A percentile compares a stretch with the other conserved stretches of the same genome.
These are phyloP conservation scores for Rosa rugosa DNA, from an alignment of 306 rosid genomes.

Conservation along the genomic window DNA sequence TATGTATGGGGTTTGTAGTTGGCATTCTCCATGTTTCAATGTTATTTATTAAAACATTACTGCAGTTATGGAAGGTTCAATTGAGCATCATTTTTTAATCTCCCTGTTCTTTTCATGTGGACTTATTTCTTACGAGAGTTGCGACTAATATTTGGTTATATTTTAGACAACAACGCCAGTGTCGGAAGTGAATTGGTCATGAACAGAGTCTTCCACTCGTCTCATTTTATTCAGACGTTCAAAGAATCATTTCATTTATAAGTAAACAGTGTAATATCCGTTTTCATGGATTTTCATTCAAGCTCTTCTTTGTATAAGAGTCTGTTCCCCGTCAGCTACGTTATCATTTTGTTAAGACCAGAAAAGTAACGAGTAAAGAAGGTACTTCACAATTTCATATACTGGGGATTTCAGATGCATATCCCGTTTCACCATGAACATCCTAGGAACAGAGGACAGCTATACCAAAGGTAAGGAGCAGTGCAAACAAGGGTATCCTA, in stretches of 20 bases:
- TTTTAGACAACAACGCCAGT: no score
- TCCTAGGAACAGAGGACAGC: neutral
- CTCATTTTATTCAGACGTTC: no score
- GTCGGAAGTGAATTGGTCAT: neutral
- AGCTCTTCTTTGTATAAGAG: neutral
- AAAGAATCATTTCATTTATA: neutral
- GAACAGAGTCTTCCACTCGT: neutral
- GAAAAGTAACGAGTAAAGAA: neutral
- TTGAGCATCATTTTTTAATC: slow-evolving; percentile 39
- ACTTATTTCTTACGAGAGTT: neutral
- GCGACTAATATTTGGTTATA: neutral
- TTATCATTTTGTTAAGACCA: neutral
- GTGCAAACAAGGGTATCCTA: neutral
- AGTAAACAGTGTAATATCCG: neutral
- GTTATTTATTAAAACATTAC: slow-evolving; percentile 46
- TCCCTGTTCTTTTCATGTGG: neutral
- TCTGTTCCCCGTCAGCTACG: neutral
- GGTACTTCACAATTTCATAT: neutral
- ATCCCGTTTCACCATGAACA: neutral
- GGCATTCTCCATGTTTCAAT: slow-evolving; percentile 39
- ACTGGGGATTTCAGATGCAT: neutral
- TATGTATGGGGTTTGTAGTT: slow-evolving; percentile 29
- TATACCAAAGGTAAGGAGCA: neutral
- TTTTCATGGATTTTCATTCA: neutral
- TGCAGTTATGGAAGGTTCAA: slow-evolving; percentile 52